Evolutionary conservation across 192 early-diverging fungal genomes (phyloP), one percentile per base, ranked within the genome.

Genomic region (Cetraspora pellucida): DNA sequence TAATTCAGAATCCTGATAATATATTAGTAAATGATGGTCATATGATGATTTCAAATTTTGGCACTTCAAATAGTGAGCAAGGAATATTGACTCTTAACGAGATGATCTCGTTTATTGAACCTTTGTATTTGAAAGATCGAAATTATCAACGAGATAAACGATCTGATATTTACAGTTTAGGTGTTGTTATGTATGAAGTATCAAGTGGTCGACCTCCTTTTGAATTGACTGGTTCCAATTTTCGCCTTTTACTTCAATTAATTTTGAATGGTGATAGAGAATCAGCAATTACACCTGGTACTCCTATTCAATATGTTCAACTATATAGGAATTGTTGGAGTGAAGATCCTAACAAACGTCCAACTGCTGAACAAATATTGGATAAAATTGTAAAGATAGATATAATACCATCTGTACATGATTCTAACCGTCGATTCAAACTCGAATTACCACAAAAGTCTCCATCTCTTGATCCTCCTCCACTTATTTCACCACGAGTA

Each of bases 251-350:
- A 44, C 21, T 73, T 3, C 55, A 57, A 43, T 30, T 58, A 2
- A 37, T 63, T 23, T 81, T 81, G 31, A 84, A 75, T 19, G 77
- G 60, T 13, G 80, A 81, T 49, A 54, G 73, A 21, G 80, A 81
- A 58, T 68, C 77, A 28, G n/a, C 74, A 7, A 69, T 80, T 6
- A 59, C 81, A n/a, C 76, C 80, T 16, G 82, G 82, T 1, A 79
- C 82, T 8, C 82, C 82, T 3, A 49, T 76, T 2, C 67, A 74
- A 54, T 85, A 85, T 76, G 78, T 80, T 11, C 68, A 74, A 21
- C 80, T 85, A 7, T 85, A 83, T 63, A 65, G 78, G 25, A 55
- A 75, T 47, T 85, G 84, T 70, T 85, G 84, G 84, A 78, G 83
- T 72, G 79, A 65, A 8, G 77, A 85, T 28, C 84, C 84, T n/a